A percentile compares a stretch with the other conserved stretches of the same genome.
Evolutionary conservation across 768 basidiomycete genomes (phyloP).

Genomic region (Pulveroboletus frians): DNA sequence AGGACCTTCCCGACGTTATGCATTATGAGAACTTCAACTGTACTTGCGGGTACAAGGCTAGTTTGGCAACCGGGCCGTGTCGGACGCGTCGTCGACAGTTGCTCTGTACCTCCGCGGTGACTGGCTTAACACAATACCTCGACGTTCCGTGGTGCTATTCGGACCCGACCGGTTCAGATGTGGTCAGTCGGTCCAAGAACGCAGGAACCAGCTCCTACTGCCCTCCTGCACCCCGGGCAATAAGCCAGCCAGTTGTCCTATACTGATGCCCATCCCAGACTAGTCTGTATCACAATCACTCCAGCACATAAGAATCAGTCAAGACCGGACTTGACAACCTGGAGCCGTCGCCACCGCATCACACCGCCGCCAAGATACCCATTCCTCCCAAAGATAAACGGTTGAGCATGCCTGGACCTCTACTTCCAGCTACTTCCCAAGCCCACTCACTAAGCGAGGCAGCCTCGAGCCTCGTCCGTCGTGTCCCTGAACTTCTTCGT

Average conservation of each 20-base stretch:
- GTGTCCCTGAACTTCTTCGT: slow-evolving; percentile 16
- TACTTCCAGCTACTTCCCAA: not conserved
- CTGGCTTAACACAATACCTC: too few relatives aligned
- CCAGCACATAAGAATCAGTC: slow-evolving; percentile 6
- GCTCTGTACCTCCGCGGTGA: too few relatives aligned
- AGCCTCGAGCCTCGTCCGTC: slow-evolving; percentile 9
- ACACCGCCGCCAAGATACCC: not conserved
- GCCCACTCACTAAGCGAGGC: slow-evolving; percentile 7
- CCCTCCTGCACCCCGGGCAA: too few relatives aligned
- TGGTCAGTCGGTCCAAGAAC: too few relatives aligned
- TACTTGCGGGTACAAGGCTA: too few relatives aligned
- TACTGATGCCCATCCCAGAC: not conserved
- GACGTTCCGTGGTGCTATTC: too few relatives aligned
- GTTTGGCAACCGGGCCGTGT: too few relatives aligned
- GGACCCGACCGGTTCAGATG: too few relatives aligned
- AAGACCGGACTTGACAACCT: not conserved
- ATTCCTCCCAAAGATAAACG: not conserved
- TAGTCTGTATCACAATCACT: slow-evolving; percentile 16
- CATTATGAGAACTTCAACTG: too few relatives aligned
- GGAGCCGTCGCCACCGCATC: not conserved
- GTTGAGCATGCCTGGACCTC: slow-evolving; percentile 8
- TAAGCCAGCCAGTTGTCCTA: not conserved
- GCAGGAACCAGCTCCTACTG: too few relatives aligned
- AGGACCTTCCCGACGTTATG: too few relatives aligned
- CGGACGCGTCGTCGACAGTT: too few relatives aligned